Evolutionary conservation across 768 basidiomycete genomes (phyloP), one percentile per base, ranked within the genome.

Genomic region (Kwoniella sp.): DNA sequence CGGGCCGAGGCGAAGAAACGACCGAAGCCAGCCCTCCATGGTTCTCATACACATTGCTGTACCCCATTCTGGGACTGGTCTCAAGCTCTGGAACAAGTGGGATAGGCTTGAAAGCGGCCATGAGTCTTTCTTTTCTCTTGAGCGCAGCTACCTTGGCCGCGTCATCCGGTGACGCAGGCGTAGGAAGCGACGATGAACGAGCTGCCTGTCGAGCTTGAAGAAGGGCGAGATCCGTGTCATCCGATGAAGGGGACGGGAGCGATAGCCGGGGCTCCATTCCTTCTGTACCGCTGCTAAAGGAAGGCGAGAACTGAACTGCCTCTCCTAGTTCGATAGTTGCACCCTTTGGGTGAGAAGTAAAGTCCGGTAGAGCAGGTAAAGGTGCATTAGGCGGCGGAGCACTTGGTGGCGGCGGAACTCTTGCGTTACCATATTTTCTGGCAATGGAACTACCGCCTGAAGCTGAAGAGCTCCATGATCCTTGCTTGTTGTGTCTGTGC

Each of bases 11-110:
- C 8, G 41, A 45, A 9, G 41, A 45, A 17, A 45, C 17, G 3
- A 20, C 41, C 41, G 41, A 45, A 45, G 17, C 11, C 11, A 20
- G 9, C 20, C 41, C 41, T 9, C 41, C 41, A 45, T 45, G 3
- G 8, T n/a, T n/a, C n/a, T 17, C 41, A 20, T 45, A 3, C 8
- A 8, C 41, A 45, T 45, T 45, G 17, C 41, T 17, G 15, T 45
- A 11, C 17, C 52, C 63, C 22, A 61, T 37, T 12, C 48, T 55
- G 12, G 65, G 65, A 56, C 51, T 60, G 20, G 60, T 61, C 37
- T 61, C 59, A 25, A 67, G 8, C 48, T 67, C 66, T 9, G 63
- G 63, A n/a, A 52, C 52, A 9, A 60, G 28, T n/a, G 63, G 54
- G 51, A 67, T 63, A 48, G 60, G 66, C 25, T 29, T 60, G 45